Evolutionary conservation across 2,329 filamentous ascomycete species (phyloP), one percentile per base, ranked within the genome.

Genomic region (Alternaria gansuensis): DNA sequence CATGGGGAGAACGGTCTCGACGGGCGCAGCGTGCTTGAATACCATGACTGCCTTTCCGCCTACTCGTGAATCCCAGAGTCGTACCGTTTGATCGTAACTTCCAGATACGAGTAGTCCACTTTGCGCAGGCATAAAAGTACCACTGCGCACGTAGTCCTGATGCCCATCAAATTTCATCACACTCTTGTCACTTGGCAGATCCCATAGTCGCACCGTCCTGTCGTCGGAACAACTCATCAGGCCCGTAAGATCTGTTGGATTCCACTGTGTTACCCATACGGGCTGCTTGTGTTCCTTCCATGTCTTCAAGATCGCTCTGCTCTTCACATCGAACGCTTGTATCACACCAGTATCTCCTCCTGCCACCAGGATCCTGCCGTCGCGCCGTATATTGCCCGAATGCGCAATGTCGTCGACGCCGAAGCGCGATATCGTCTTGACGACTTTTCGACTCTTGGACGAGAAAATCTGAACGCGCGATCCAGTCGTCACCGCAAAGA

Each of bases 211-310:
- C 51, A 99, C 93, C 3, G 93, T 97, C 69, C 89, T 88, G 79
- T 99, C 95, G 77, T 99, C 95, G 75, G 91, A 93, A 51, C 91
- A 90, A 73, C 90, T 96, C 84, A 99, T 89, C 59, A 98, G 82
- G 3, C 88, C 88, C 0, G 95, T 99, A 64, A 93, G 84, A 61
- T 95, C 90, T n/a, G 85, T 85, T 1, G 93, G 92, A n/a, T 91
- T 94, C 85, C 96, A 99, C 77, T 90, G 90, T 44, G 93, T 94
- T 24, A 90, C 87, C 89, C 94, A 97, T 24, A 96, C 92, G 13
- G 95, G 92, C 83, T 96, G 93, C 80, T 93, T 93, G 81, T 98
- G 94, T 68, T 93, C 88, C 64, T 89, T 88, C 94, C 95, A 99
- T 51, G 94, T 97, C 82, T 95, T 94, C 70, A 99, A 81, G 66